phyloP scores from a whole-genome alignment of 352 stramenopile species.

The Peronospora destructor region DNA sequence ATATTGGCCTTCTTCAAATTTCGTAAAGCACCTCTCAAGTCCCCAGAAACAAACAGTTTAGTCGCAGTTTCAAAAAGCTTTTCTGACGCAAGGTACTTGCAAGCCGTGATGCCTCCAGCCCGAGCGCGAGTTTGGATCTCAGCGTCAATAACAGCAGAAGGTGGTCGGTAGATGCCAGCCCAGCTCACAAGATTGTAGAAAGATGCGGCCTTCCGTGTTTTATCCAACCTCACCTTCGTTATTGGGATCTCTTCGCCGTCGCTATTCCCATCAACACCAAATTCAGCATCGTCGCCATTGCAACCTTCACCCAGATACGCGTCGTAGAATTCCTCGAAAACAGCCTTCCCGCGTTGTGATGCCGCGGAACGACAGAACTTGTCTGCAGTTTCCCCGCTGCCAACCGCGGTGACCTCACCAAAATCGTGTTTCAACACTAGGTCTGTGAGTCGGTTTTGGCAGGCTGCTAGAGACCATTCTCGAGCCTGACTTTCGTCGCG shows the following conservation, averaged over 20 bases:
- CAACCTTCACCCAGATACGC: conserved; percentile 19
- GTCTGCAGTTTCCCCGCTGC: conserved; percentile 5
- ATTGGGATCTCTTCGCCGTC: conserved; percentile 10
- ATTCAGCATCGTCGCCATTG: neutral
- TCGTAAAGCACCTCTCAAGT: conserved; percentile 18
- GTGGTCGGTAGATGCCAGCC: conserved; percentile 16
- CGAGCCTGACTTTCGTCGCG: conserved; percentile 18
- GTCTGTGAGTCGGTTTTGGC: conserved; percentile 19
- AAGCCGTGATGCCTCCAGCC: conserved; percentile 21
- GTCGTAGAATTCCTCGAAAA: conserved; percentile 20
- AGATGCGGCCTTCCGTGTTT: conserved; percentile 7
- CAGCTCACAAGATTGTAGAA: conserved; percentile 7
- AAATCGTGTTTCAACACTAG: conserved; percentile 13
- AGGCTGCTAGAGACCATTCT: conserved; percentile 17
- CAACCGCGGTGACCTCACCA: conserved; percentile 7
- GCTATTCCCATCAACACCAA: neutral
- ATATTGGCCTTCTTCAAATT: conserved; percentile 24
- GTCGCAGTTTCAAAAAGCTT: conserved; percentile 11
- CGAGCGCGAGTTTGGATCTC: conserved; percentile 22
- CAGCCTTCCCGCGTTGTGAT: conserved; percentile 15
- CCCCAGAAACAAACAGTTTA: conserved; percentile 13
- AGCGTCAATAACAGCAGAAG: conserved; percentile 23
- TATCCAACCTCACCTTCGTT: conserved; percentile 15
- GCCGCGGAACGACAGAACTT: conserved; percentile 9
- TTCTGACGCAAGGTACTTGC: conserved; percentile 24